Base-by-base conservation (phyloP, 371 early-diverging fungal species). In the Mucor saturninus region DNA sequence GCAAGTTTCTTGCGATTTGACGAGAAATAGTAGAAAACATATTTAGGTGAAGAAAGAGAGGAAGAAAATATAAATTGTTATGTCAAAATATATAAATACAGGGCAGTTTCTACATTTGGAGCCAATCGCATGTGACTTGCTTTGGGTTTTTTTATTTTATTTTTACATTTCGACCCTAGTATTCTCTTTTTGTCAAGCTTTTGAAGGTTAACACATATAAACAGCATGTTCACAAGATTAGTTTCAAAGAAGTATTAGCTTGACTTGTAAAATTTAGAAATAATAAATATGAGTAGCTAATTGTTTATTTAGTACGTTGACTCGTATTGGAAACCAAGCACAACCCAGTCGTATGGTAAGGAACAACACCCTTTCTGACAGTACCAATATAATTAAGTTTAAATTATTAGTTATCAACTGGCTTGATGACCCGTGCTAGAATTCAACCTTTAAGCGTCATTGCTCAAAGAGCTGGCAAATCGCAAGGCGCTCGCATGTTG, bases 261-360 rank as follows among this genome's bases (percentile, higher is more conserved):
- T 6, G 35, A 52, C 11, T 37, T 37, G 30, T 11, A 11, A 7
- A 50, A 30, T 45, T 21, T 21, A 46, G 21, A 46, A 46, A 26
- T 21, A 46, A 8, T 46, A 28, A 21, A n/a, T 21, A 46, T 46
- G 21, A 21, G 8, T 46, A 46, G 21, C 46, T 15, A 43, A 14
- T 5, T 7, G 2, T 46, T 31, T 9, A 37, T 32, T 31, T 56
- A 64, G 64, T 35, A 35, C 61, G 15, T 46, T 69, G 39, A 49
- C 56, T 28, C 46, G 49, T 51, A 59, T 56, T 43, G 53, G 54
- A 53, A 61, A 61, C 43, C 39, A 53, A 46, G 46, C 32, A 14
- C 29, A 54, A n/a, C 29, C 54, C 40, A 37, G 52, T 56, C 69
- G 69, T 48, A 64, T 60, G 69, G 69, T 69, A 59, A 69, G 64